Evolutionary conservation across 75 land plant genomes (phyloP), one percentile per base, ranked within the genome.

Genomic region (Cupressus sempervirens): DNA sequence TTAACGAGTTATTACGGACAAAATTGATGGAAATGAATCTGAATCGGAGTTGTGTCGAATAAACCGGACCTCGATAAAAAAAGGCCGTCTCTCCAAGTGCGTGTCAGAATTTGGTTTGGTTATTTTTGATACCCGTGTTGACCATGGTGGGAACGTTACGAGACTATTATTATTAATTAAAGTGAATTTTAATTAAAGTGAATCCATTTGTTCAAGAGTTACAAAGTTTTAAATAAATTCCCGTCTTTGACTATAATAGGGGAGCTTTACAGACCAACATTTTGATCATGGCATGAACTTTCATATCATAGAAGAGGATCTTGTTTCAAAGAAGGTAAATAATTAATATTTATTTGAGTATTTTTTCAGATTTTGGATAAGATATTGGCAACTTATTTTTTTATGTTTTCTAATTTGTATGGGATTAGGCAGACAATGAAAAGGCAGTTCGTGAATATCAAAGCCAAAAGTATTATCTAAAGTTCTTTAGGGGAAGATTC

Each of bases 231-330:
- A 32, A 72, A 72, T 72, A 11, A 15, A 72, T 72, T 10, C 15
- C 15, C 26, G 32, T 72, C 0, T 72, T 87, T 29, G 84, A 23
- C 30, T 48, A 34, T 16, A 29, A 67, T 93, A 98, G 99, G 99
- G 94, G 41, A 93, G 88, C 45, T 98, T 98, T 83, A 88, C 86
- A 41, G 96, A 94, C 73, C 97, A 94, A 53, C 99, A 98, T 87
- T 98, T 98, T 86, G 99, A 98, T 85, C 99, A 95, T 82, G 99
- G 96, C 87, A 84, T 93, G 74, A 98, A 98, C 86, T 98, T 98
- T 86, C 92, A 90, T 86, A 94, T 99, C 18, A 85, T 90, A 79
- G 99, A 98, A 84, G 99, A 98, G 87, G 99, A 98, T 91, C 99
- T 95, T 73, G 99, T 98, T 38, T 93, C 99, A 12, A 98, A 96